phyloP scores from a whole-genome alignment of 345 rosid genomes.

The Noccaea caerulescens region DNA sequence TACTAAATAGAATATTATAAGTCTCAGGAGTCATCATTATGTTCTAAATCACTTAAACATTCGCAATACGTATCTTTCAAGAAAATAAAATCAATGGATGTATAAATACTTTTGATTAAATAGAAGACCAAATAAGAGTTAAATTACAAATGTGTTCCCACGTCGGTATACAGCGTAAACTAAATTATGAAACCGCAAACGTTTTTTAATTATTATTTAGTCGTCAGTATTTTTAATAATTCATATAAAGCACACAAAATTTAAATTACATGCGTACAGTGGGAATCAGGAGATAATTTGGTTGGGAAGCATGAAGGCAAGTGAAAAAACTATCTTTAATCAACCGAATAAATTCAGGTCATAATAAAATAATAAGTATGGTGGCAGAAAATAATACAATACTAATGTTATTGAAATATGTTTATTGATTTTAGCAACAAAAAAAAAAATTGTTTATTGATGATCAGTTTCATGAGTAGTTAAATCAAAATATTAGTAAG shows the following conservation, averaged over 20 bases:
- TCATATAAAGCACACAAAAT: constrained; percentile 9
- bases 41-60: constrained; percentile 27
- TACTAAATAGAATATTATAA: constrained; percentile 27
- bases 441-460: too few species aligned
- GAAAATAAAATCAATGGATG: neutral
- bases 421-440: neutral
- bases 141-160: constrained; percentile 32
- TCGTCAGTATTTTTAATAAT: neutral
- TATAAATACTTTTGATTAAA: neutral
- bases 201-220: neutral
- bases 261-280: constrained; percentile 4
- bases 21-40: constrained; percentile 33
- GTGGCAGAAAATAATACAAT: neutral
- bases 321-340: neutral
- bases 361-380: neutral
- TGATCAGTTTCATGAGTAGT: neutral
- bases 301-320: constrained; percentile 5
- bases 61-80: constrained; percentile 35
- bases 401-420: neutral
- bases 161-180: constrained; percentile 23
- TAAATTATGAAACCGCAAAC: constrained; percentile 20
- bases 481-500: neutral
- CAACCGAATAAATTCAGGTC: neutral
- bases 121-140: constrained; percentile 22
- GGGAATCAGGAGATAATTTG: constrained; percentile 26